A percentile compares a stretch with the other conserved stretches of the same genome.
Conservation (phyloP, 805 yeast genomes). For the Citeromyces nyonsensis region DNA sequence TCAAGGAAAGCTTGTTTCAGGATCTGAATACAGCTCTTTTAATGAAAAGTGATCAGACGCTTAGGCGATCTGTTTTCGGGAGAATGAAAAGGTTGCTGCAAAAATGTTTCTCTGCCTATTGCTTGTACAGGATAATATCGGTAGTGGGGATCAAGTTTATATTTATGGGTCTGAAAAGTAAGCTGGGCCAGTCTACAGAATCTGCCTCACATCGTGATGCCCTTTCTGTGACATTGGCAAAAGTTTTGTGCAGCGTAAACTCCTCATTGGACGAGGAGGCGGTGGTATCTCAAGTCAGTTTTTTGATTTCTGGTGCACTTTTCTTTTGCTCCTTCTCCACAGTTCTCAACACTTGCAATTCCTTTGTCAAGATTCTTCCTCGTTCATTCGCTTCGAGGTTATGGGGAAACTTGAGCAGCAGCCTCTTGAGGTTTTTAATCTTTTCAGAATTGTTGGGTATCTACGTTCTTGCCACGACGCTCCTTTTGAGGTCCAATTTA, state of each 20-base stretch:
- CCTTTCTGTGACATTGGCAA: slow-evolving; percentile 30
- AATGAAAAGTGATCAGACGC: slow-evolving; percentile 2
- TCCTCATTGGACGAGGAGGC: slow-evolving; percentile 16
- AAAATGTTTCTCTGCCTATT: slow-evolving; percentile 23
- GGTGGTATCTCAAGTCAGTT: slow-evolving; percentile 26
- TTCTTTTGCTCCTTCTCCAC: slow-evolving; percentile 52
- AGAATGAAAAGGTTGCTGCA: not conserved
- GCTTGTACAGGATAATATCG: slow-evolving; percentile 28
- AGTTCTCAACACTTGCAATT: slow-evolving; percentile 43
- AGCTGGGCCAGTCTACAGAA: no score
- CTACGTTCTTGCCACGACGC: slow-evolving; percentile 33
- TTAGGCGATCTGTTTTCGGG: slow-evolving; percentile 1
- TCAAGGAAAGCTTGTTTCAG: no score
- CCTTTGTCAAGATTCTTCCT: slow-evolving; percentile 17
- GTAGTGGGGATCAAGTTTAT: slow-evolving; percentile 21
- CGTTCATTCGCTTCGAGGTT: not conserved
- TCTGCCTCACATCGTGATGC: slow-evolving; percentile 18
- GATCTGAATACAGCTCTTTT: no score
- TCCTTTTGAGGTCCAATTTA: slow-evolving; percentile 29
- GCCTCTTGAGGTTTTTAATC: slow-evolving; percentile 13
- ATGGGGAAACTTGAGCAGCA: slow-evolving; percentile 3
- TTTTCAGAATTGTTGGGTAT: slow-evolving; percentile 31
- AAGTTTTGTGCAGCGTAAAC: slow-evolving; percentile 14
- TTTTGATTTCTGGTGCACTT: slow-evolving; percentile 39
- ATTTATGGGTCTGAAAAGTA: no score